Base-by-base conservation (phyloP, 2,329 filamentous ascomycete genomes). In the Septoria petroselini region DNA sequence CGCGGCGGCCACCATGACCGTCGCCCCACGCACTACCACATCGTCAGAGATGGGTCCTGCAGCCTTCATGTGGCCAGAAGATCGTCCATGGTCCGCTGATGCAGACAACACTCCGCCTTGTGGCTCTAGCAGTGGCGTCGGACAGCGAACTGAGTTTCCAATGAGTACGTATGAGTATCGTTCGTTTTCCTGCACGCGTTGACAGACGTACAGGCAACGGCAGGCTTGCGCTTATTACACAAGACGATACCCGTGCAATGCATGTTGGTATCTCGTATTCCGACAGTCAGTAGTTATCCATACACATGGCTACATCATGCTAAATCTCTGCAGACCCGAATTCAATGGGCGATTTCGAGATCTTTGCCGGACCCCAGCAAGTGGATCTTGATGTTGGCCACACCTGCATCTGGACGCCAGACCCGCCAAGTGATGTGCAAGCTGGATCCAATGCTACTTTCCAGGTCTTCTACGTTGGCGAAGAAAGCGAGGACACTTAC, bases 51-150 rank as follows among this genome's bases (percentile, higher is more conserved):
- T 55, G 46, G 57, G 55, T 14, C 45, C 57, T 17, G 55, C 47
- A 4, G 51, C 51, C n/a, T 58, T 84, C 62, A 69, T 83, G 65
- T 84, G 80, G 80, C 81, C 80, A 3, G 62, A 71, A 11, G 79
- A 83, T 64, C 71, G 80, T 43, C 68, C 70, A 33, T 84, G 80
- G 79, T 70, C 70, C 41, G 76, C 73, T 23, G 70, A 71, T 9
- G 66, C 73, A 30, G 80, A 83, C 60, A 82, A 82, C 58, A 76
- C 64, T 4, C 70, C 74, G 5, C 81, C 81, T 0, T 84, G 81
- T 59, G 80, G 81, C 44, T 80, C 78, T 8, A 65, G 68, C 8
- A 69, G 71, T 12, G 68, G 70, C 1, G 68, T 73, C 2, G 66
- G 65, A 0, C 79, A 79, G 53, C 69, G 81, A 47, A 82, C 79